phyloP scores from a whole-genome alignment of 129 eudicot species.

The Helichrysum umbraculigerum region DNA sequence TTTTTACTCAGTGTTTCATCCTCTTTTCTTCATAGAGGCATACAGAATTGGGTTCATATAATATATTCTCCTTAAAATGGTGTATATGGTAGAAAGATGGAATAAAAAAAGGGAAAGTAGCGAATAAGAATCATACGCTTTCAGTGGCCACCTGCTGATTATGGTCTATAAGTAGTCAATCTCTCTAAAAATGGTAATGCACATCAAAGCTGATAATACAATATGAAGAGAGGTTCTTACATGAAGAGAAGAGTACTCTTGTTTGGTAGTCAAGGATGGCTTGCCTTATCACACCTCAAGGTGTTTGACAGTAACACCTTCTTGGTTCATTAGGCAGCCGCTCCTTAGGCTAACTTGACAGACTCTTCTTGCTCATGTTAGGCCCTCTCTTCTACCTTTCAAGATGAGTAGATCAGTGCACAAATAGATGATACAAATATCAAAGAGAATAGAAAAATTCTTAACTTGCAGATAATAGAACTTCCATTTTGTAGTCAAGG shows the following conservation, averaged over 20 bases:
- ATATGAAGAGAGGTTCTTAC: conserved; percentile 28
- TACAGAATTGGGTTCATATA: conserved; percentile 17
- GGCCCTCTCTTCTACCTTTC: conserved; percentile 17
- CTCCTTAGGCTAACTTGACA: conserved; percentile 23
- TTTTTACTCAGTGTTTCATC: not conserved
- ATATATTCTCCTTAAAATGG: conserved; percentile 23
- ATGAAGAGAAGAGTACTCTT: conserved; percentile 29
- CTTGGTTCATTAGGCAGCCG: conserved; percentile 21
- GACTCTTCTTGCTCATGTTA: conserved; percentile 31
- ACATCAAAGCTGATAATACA: conserved; percentile 6
- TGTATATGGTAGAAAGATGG: conserved; percentile 4
- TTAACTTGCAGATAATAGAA: too few relatives aligned
- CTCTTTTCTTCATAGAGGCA: conserved; percentile 14
- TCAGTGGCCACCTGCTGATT: not conserved
- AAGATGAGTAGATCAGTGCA: not conserved
- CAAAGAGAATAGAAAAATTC: too few relatives aligned
- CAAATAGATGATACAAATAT: not conserved
- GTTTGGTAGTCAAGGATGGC: conserved; percentile 33
- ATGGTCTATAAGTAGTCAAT: conserved; percentile 15
- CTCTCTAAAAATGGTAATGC: not conserved
- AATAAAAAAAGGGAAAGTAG: not conserved
- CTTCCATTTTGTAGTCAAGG: not conserved
- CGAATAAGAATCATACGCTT: conserved; percentile 17
- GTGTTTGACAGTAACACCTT: conserved; percentile 18
- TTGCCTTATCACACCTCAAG: conserved; percentile 22